These are phyloP conservation scores for Peniophora sp. DNA, from an alignment of 1,284 basidiomycete species.

Conservation along the genomic window DNA sequence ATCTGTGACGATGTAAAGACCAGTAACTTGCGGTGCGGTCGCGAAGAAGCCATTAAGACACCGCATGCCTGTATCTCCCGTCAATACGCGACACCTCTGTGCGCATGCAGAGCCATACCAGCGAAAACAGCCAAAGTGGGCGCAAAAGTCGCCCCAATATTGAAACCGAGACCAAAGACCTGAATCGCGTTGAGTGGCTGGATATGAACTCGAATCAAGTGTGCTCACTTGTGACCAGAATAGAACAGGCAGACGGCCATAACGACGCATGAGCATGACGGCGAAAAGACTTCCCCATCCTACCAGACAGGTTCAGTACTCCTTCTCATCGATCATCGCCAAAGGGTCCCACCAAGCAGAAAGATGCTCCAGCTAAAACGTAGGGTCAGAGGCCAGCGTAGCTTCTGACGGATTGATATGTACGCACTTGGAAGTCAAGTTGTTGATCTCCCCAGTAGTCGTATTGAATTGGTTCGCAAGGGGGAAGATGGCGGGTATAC, in stretches of 20 bases:
- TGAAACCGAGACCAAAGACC: neutral
- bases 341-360: constrained; percentile 35
- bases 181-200: neutral
- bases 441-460: constrained; percentile 52
- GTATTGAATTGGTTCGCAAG: constrained; percentile 53
- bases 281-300: constrained; percentile 58
- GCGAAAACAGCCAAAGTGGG: neutral
- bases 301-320: constrained; percentile 11
- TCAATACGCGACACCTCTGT: neutral
- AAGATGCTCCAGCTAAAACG: constrained; percentile 57
- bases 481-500: constrained; percentile 52
- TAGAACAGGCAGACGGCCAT: constrained; percentile 51
- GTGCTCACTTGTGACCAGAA: constrained; percentile 51
- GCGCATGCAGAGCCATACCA: neutral
- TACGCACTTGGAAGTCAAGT: constrained; percentile 51
- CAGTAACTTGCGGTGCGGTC: constrained; percentile 34
- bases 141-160: neutral
- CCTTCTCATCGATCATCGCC: neutral
- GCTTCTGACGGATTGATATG: neutral
- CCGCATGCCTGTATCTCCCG: neutral
- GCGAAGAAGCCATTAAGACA: constrained; percentile 59
- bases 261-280: constrained; percentile 50
- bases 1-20: constrained; percentile 59
- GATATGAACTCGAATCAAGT: neutral
- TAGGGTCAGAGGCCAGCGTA: neutral